Conservation (phyloP, 192 early-diverging fungal species). For the Entomortierella parvispora region DNA sequence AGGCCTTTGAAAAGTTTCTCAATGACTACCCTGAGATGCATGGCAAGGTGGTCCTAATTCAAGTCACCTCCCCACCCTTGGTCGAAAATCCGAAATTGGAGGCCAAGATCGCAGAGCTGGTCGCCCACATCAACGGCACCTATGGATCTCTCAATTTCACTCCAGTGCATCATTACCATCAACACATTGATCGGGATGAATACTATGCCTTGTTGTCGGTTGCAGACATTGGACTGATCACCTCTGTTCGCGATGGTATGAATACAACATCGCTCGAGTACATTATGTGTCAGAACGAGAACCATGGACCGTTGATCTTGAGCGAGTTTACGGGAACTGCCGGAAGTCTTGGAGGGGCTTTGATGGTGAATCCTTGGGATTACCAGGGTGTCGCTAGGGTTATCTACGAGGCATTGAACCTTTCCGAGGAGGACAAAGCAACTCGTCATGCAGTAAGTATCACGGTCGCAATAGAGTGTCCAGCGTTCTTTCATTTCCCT, state of each 20-base stretch:
- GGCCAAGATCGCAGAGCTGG: slow-evolving; percentile 89
- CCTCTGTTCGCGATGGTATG: slow-evolving; percentile 96
- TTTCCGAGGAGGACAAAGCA: slow-evolving; percentile 71
- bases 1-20: slow-evolving; percentile 94
- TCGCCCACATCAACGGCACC: slow-evolving; percentile 91
- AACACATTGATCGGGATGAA: slow-evolving; percentile 93
- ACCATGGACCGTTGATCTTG: slow-evolving; percentile 87
- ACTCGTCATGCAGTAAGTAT: slow-evolving; percentile 70
- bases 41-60: slow-evolving; percentile 85
- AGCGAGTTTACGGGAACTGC: slow-evolving; percentile 98
- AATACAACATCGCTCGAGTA: slow-evolving; percentile 96
- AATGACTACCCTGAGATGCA: slow-evolving; percentile 92
- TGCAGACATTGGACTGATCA: slow-evolving; percentile 95
- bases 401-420: slow-evolving; percentile 75
- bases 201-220: slow-evolving; percentile 93
- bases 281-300: slow-evolving; percentile 90
- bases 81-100: slow-evolving; percentile 75
- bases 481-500: not conserved
- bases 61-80: slow-evolving; percentile 92
- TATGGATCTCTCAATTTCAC: slow-evolving; percentile 96
- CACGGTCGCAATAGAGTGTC: too few relatives aligned
- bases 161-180: slow-evolving; percentile 93
- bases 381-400: slow-evolving; percentile 81
- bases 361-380: slow-evolving; percentile 93
- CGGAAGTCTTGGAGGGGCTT: slow-evolving; percentile 78